Percentiles rank a stretch among this genome's conserved stretches.
Evolutionary conservation across 768 basidiomycete genomes (phyloP).

Genomic region (Lentinula raphanica): DNA sequence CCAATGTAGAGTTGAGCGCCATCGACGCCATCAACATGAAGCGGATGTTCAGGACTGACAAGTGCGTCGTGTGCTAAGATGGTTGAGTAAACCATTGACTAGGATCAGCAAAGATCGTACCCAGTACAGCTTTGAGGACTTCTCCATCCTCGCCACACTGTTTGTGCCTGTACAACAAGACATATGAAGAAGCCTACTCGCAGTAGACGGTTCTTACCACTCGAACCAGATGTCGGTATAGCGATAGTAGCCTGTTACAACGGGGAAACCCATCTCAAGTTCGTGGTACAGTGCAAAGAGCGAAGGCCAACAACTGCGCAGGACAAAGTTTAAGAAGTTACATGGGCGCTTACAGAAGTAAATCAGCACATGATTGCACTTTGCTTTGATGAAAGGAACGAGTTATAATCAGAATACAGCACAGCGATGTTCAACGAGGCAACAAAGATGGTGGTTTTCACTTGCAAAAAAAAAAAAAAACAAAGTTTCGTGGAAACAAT

Average conservation of each 20-base stretch:
- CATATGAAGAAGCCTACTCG: neutral
- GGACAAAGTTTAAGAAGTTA: neutral
- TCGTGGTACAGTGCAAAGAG: neutral
- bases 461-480: no score
- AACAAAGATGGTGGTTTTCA: no score
- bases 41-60: slow-evolving; percentile 66
- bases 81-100: neutral
- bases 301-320: neutral
- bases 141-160: slow-evolving; percentile 54
- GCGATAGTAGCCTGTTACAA: slow-evolving; percentile 24
- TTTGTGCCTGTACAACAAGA: slow-evolving; percentile 42
- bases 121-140: slow-evolving; percentile 64
- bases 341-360: neutral
- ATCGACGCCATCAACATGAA: slow-evolving; percentile 55
- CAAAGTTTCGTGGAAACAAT: no score
- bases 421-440: no score
- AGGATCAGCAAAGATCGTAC: slow-evolving; percentile 20
- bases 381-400: no score
- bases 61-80: slow-evolving; percentile 56
- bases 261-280: neutral
- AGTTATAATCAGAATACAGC: no score
- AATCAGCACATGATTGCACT: no score
- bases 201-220: slow-evolving; percentile 38
- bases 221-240: slow-evolving; percentile 85
- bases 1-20: slow-evolving; percentile 72